Base-by-base conservation (phyloP, 345 rosid species). In the Eucalyptus marginata region DNA sequence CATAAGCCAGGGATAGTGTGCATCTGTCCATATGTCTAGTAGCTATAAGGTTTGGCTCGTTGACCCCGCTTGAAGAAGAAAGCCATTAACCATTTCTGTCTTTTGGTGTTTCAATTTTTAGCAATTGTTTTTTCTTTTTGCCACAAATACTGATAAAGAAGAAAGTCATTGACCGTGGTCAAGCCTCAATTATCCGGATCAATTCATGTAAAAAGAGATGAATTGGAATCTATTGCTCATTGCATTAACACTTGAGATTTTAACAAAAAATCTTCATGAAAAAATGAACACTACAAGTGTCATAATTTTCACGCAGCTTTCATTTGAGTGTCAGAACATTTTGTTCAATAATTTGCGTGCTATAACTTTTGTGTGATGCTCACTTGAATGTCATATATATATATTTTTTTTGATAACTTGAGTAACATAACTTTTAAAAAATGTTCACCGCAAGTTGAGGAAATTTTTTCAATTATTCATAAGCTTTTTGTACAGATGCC, bases 251-350 rank as follows among this genome's bases (percentile, higher is more conserved):
- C 27, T 10, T 5, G 64, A 58, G n/a, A 58, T 58, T 58, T 58
- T 58, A 58, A 58, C 3, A 10, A 58, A 10, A 58, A 58, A 58
- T 58, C 3, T 58, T 52, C 56, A 52, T 52, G 24, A 52, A 51
- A 17, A 52, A 17, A 51, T 4, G 56, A 52, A 52, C 2, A 52
- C 9, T 52, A 17, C 0, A 52, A 52, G 56, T 52, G 56, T 52
- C 9, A 51, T 51, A 52, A 52, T 52, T 52, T 52, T 7, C 4
- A 0, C 1, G 4, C 24, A 17, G 0, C 9, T 52, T 52, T 3
- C 56, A 52, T 17, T 52, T 52, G 4, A 52, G 56, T 52, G 56
- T 52, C 0, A 7, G 7, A 0, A 52, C 56, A 7, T 52, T 52
- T 52, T 51, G 17, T 52, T 52, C 56, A 52, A 52, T 52, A 52